These are phyloP conservation scores for Russula emetica DNA, from an alignment of 768 basidiomycete species.

Conservation along the genomic window DNA sequence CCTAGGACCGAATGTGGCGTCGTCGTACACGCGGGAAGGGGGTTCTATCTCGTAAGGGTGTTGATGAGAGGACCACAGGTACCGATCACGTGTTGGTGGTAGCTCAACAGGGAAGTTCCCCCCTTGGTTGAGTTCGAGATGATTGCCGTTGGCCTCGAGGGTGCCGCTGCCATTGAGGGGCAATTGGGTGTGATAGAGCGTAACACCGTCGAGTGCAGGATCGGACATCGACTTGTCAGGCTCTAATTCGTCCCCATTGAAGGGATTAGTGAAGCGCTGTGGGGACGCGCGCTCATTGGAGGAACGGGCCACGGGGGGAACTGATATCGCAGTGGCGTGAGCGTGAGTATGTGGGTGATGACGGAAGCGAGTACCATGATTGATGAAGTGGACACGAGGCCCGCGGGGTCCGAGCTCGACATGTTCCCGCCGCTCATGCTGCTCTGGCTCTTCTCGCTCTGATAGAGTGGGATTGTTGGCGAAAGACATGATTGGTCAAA, in stretches of 20 bases:
- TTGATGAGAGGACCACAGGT: conserved; percentile 51
- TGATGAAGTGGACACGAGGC: conserved; percentile 17
- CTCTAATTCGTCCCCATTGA: conserved; percentile 3
- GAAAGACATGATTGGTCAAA: background rate
- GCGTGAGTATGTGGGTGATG: background rate
- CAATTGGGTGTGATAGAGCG: conserved; percentile 7
- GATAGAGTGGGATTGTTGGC: background rate
- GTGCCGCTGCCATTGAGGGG: conserved; percentile 17
- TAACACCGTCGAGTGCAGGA: conserved; percentile 15
- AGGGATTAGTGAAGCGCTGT: conserved; percentile 23
- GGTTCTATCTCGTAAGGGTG: conserved; percentile 60
- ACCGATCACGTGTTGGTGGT: conserved; percentile 34
- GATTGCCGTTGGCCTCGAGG: background rate
- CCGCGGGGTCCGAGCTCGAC: background rate
- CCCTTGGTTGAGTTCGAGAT: background rate
- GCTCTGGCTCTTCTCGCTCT: background rate
- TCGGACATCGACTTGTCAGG: background rate
- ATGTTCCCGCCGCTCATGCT: background rate
- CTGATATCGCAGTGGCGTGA: background rate
- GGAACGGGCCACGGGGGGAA: conserved; percentile 3
- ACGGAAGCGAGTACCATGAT: background rate
- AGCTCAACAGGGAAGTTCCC: background rate
- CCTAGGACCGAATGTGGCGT: conserved; percentile 14
- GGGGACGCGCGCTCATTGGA: conserved; percentile 8
- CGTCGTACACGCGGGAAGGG: conserved; percentile 43